These are phyloP conservation scores for Alternaria arborescens DNA, from an alignment of 2,329 filamentous ascomycete species.

Conservation along the genomic window DNA sequence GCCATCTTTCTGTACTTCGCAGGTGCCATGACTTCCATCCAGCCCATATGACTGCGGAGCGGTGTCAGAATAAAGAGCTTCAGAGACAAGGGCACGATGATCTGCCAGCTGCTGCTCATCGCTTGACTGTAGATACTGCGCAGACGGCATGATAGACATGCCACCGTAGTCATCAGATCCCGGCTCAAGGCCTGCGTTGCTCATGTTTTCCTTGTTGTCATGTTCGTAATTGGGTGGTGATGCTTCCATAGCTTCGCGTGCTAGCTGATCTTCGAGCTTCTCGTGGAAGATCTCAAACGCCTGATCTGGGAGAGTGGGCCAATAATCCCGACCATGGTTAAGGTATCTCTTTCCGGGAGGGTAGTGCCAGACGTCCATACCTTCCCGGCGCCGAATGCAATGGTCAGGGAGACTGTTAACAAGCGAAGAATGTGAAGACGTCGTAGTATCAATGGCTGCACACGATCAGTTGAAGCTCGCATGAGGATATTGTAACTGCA, in stretches of 20 bases:
- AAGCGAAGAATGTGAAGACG: background rate
- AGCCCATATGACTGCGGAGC: conserved; percentile 23
- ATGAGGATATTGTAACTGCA: background rate
- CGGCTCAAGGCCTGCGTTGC: conserved; percentile 7
- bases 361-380: conserved; percentile 12
- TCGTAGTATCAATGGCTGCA: background rate
- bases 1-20: background rate
- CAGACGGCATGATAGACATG: conserved; percentile 26
- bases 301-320: conserved; percentile 16
- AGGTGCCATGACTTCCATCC: conserved; percentile 16
- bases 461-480: conserved; percentile 4
- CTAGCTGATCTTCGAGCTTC: conserved; percentile 29
- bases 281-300: conserved; percentile 30
- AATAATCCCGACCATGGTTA: conserved; percentile 14
- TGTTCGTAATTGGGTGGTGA: conserved; percentile 31
- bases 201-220: conserved; percentile 35
- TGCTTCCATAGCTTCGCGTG: conserved; percentile 23
- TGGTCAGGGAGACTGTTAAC: background rate
- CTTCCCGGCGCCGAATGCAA: conserved; percentile 5
- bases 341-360: conserved; percentile 12
- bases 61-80: conserved; percentile 17
- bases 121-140: conserved; percentile 19
- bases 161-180: conserved; percentile 7
- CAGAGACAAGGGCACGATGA: conserved; percentile 11
- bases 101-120: conserved; percentile 7